These are phyloP conservation scores for Penicillium angulare DNA, from an alignment of 495 filamentous ascomycete genomes.

Conservation along the genomic window DNA sequence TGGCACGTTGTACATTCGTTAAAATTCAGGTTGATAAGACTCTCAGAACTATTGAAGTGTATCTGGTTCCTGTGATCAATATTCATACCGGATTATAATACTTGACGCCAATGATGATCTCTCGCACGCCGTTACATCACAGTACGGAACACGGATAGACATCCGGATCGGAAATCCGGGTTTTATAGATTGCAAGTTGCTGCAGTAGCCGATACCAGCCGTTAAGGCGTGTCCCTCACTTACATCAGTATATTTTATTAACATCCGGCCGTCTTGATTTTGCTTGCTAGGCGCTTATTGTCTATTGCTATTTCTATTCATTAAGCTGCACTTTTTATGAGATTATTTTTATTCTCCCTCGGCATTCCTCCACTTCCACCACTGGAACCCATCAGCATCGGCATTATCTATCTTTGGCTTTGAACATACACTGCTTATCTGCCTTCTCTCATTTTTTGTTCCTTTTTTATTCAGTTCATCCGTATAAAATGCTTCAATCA, in stretches of 20 bases:
- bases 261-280: neutral
- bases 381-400: no score
- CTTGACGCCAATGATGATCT: neutral
- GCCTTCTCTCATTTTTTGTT: neutral
- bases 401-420: no score
- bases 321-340: no score
- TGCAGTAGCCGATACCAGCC: constrained; percentile 17
- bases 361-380: no score
- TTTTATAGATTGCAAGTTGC: constrained; percentile 20
- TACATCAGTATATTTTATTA: neutral
- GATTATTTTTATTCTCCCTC: no score
- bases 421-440: neutral
- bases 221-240: no score
- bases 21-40: no score
- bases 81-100: neutral
- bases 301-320: no score
- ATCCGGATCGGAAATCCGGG: constrained; percentile 21
- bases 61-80: neutral
- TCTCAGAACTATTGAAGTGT: neutral
- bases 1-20: no score
- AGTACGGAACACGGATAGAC: constrained; percentile 18
- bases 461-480: neutral
- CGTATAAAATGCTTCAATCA: constrained; percentile 62
- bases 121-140: neutral
- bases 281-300: neutral